Conservation (phyloP, 2,329 filamentous ascomycete genomes). For the Claviceps paspali region DNA sequence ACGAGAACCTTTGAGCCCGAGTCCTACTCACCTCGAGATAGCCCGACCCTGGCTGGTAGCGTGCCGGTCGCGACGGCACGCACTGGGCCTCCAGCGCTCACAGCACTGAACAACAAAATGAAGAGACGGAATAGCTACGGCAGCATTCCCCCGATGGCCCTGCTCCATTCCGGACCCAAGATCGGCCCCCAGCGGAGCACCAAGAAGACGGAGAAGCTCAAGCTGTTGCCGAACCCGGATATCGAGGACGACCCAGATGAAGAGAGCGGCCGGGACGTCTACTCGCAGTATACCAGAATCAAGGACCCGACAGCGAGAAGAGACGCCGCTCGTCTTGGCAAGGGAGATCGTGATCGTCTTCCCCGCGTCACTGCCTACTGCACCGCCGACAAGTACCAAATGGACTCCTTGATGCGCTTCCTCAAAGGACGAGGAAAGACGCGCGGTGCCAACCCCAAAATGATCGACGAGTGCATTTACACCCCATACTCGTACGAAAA, state of each 20-base stretch:
- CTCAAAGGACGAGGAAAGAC: slow-evolving; percentile 70
- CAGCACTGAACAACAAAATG: slow-evolving; percentile 74
- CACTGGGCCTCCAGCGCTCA: slow-evolving; percentile 45
- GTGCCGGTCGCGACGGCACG: slow-evolving; percentile 18
- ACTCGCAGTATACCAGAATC: slow-evolving; percentile 94
- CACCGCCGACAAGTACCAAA: slow-evolving; percentile 79
- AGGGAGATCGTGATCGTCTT: slow-evolving; percentile 75
- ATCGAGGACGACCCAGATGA: slow-evolving; percentile 66
- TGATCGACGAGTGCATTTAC: slow-evolving; percentile 97
- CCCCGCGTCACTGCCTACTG: slow-evolving; percentile 94
- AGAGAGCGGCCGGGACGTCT: slow-evolving; percentile 87
- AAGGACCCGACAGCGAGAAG: slow-evolving; percentile 88
- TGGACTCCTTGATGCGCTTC: slow-evolving; percentile 80
- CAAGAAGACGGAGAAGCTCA: slow-evolving; percentile 91
- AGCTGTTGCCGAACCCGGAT: slow-evolving; percentile 85
- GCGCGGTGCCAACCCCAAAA: slow-evolving; percentile 69
- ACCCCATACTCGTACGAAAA: slow-evolving; percentile 74
- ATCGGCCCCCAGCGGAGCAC: slow-evolving; percentile 90
- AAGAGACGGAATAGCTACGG: slow-evolving; percentile 75
- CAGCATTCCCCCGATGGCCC: slow-evolving; percentile 20
- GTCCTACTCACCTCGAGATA: slow-evolving; percentile 14
- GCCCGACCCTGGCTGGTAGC: slow-evolving; percentile 9
- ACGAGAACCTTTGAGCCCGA: slow-evolving; percentile 44
- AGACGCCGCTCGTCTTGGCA: slow-evolving; percentile 83
- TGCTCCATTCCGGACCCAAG: slow-evolving; percentile 38